Base-by-base conservation (phyloP, 208 protist species). In the Leishmania tarentolae region DNA sequence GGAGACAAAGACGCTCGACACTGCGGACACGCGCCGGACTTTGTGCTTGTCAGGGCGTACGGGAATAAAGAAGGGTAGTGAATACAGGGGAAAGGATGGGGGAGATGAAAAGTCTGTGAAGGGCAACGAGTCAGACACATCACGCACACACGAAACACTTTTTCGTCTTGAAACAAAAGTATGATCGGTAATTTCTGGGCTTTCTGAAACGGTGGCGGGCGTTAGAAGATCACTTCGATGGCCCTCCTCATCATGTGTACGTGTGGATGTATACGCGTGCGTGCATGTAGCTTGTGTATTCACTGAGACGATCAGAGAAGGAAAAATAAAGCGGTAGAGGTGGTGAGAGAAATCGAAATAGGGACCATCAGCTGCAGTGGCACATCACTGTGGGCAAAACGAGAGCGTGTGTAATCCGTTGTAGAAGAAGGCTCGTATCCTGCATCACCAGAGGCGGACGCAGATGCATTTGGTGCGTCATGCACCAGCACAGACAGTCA, bases 101-200 rank as follows among this genome's bases (percentile, higher is more conserved):
- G 31, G 40, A 17, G 31, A 3, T 17, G 61, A 40, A 44, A 37
- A 3, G 1, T 31, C 11, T 50, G 6, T 28, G 2, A 53, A 31
- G 40, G n/a, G 69, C 69, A 52, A 73, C 4, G 69, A 73, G 69
- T 73, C 13, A 53, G 24, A 28, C 21, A 73, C 44, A 28, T 73
- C 19, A 73, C 44, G 17, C 17, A 73, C 13, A 17, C 44, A 37
- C 28, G 69, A 52, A 28, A 52, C 15, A 13, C 4, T 73, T 73
- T 73, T 40, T 24, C 13, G 19, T 50, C 44, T 31, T 73, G 44
- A 21, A 52, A 73, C 15, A 9, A 71, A 24, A 28, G 7, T 8
- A 21, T 50, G 21, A 40, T 53, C 28, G 17, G 31, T 13, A 19
- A 35, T 28, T 8, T 35, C 37, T 53, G 40, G 28, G 44, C 40